These are phyloP conservation scores for Pinus albicaulis DNA, from an alignment of 75 land plant species.

Conservation along the genomic window DNA sequence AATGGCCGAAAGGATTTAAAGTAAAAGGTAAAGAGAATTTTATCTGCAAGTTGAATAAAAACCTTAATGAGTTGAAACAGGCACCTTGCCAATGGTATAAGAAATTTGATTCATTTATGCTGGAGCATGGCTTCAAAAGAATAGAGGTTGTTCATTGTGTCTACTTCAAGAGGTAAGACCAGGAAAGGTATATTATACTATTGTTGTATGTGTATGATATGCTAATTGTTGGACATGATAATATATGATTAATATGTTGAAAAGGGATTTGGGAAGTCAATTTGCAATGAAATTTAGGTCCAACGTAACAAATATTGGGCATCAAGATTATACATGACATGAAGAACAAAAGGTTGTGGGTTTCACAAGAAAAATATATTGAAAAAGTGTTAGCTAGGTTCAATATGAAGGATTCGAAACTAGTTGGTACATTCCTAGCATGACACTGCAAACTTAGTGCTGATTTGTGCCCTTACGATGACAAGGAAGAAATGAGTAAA, in stretches of 20 bases:
- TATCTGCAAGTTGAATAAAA: conserved; percentile 10
- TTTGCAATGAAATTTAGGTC: conserved; percentile 14
- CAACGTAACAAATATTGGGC: conserved; percentile 8
- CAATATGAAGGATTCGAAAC: conserved; percentile 10
- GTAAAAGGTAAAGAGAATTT: neutral
- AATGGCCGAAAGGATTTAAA: conserved; percentile 6
- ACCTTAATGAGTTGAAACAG: neutral
- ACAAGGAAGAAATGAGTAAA: conserved; percentile 8
- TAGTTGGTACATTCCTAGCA: conserved; percentile 5
- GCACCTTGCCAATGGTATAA: neutral
- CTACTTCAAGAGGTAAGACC: conserved; percentile 9
- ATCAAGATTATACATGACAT: conserved; percentile 11
- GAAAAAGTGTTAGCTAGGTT: neutral
- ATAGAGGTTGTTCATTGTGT: conserved; percentile 13
- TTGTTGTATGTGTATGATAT: conserved; percentile 17
- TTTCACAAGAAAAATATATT: conserved; percentile 11
- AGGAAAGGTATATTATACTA: conserved; percentile 16
- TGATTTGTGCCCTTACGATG: conserved; percentile 3
- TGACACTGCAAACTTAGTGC: neutral
- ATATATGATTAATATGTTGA: conserved; percentile 12
- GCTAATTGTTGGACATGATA: conserved; percentile 14
- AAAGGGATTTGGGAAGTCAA: neutral
- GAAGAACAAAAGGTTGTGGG: conserved; percentile 1
- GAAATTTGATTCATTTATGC: conserved; percentile 5
- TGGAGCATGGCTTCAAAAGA: neutral